Evolutionary conservation across 2,329 filamentous ascomycete genomes (phyloP).

Genomic region (Arthroderma sp.): DNA sequence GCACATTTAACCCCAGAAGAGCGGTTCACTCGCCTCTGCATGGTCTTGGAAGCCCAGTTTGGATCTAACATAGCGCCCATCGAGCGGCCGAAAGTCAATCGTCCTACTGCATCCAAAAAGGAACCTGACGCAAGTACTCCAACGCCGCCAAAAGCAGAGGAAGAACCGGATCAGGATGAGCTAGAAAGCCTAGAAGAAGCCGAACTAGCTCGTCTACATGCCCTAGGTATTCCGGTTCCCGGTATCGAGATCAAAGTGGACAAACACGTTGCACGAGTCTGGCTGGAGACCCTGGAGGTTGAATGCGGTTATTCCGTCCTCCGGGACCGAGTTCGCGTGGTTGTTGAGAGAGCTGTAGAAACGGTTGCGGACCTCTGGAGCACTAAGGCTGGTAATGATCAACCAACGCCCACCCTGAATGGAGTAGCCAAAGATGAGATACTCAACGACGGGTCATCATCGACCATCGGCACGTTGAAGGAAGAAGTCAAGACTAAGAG

Average conservation of each 20-base stretch:
- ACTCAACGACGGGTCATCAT: no score
- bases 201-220: conserved; percentile 68
- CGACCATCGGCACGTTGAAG: no score
- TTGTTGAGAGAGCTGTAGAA: conserved; percentile 82
- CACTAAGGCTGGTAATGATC: conserved; percentile 3
- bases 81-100: conserved; percentile 43
- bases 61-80: conserved; percentile 76
- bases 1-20: conserved; percentile 58
- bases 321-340: conserved; percentile 70
- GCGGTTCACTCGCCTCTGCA: conserved; percentile 70
- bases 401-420: background rate
- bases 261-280: conserved; percentile 74
- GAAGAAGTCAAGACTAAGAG: no score
- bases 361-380: conserved; percentile 60
- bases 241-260: conserved; percentile 79
- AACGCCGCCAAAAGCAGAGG: conserved; percentile 14
- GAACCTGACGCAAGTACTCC: conserved; percentile 13
- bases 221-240: conserved; percentile 77
- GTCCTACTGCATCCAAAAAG: conserved; percentile 18
- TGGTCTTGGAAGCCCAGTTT: conserved; percentile 96
- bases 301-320: conserved; percentile 70
- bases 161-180: conserved; percentile 24
- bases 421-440: no score
- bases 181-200: conserved; percentile 44
- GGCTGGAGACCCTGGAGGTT: conserved; percentile 83